phyloP scores from a whole-genome alignment of 2,329 filamentous ascomycete genomes.

The Hypoxylon sp. region DNA sequence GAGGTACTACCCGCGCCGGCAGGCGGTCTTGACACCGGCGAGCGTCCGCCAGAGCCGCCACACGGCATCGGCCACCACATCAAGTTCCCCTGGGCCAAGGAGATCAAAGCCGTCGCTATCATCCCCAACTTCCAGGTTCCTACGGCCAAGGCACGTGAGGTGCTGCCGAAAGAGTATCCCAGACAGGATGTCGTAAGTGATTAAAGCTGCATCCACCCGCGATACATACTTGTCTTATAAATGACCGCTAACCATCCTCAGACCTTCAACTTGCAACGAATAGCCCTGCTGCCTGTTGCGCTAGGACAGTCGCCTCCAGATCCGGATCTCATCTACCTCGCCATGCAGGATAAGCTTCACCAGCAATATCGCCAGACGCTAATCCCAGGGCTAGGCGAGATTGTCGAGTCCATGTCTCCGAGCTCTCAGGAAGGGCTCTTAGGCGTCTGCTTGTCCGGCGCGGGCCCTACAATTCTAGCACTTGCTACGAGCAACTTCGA shows the following conservation, averaged over 20 bases:
- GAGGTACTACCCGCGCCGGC: conserved; percentile 93
- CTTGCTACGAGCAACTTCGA: conserved; percentile 92
- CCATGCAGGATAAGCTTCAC: conserved; percentile 99
- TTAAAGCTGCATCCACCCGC: background rate
- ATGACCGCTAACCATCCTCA: conserved; percentile 50
- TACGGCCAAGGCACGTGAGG: conserved; percentile 90
- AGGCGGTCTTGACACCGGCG: conserved; percentile 90
- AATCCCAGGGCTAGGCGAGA: conserved; percentile 91
- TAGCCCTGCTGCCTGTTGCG: conserved; percentile 89
- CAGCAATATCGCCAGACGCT: conserved; percentile 94
- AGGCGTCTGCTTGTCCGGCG: conserved; percentile 94
- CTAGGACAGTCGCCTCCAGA: conserved; percentile 91
- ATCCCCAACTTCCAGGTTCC: conserved; percentile 96
- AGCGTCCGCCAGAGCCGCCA: conserved; percentile 88
- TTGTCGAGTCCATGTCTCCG: conserved; percentile 91
- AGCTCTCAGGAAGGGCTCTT: conserved; percentile 87
- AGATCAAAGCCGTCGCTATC: conserved; percentile 97
- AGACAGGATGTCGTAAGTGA: conserved; percentile 81
- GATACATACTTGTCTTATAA: background rate
- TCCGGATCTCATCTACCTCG: conserved; percentile 92
- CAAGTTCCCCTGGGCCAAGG: conserved; percentile 91
- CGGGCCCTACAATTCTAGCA: conserved; percentile 93
- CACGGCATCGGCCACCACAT: conserved; percentile 94
- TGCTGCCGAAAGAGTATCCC: conserved; percentile 83
- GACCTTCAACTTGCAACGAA: conserved; percentile 93